phyloP scores from a whole-genome alignment of 148 eudicot species.

The Diospyros kaki region DNA sequence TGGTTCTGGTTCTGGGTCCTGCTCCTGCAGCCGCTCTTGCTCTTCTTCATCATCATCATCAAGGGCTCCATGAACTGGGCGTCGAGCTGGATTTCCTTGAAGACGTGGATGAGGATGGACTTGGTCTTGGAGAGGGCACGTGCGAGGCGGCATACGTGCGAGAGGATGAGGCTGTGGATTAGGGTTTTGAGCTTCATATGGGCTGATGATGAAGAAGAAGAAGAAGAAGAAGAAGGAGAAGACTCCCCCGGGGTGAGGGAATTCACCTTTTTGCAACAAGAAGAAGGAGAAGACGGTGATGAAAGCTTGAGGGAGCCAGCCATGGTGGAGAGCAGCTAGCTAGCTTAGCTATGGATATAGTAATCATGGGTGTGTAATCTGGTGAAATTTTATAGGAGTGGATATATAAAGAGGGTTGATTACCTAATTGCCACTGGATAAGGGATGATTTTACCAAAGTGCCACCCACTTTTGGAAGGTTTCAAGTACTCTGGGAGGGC shows the following conservation, averaged over 20 bases:
- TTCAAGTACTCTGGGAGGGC: too few relatives aligned
- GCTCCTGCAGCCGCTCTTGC: conserved; percentile 23
- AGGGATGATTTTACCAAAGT: too few relatives aligned
- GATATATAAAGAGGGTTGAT: too few relatives aligned
- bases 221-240: too few relatives aligned
- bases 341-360: conserved; percentile 34
- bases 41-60: conserved; percentile 33
- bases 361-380: conserved; percentile 31
- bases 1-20: too few relatives aligned
- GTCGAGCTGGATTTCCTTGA: conserved; percentile 40
- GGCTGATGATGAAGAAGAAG: conserved; percentile 29
- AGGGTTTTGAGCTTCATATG: conserved; percentile 66
- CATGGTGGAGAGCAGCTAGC: conserved; percentile 35
- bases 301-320: conserved; percentile 37
- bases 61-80: conserved; percentile 27
- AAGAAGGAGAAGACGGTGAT: conserved; percentile 14
- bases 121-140: conserved; percentile 72
- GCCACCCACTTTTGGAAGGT: too few relatives aligned
- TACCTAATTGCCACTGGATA: too few relatives aligned
- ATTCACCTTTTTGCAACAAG: too few relatives aligned
- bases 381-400: not conserved
- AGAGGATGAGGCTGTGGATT: conserved; percentile 53
- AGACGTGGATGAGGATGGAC: conserved; percentile 47
- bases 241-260: too few relatives aligned
- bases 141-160: conserved; percentile 53